A percentile compares a stretch with the other conserved stretches of the same genome.
Conservation (phyloP, 1,139 yeast genomes). For the Lodderomyces theae region DNA sequence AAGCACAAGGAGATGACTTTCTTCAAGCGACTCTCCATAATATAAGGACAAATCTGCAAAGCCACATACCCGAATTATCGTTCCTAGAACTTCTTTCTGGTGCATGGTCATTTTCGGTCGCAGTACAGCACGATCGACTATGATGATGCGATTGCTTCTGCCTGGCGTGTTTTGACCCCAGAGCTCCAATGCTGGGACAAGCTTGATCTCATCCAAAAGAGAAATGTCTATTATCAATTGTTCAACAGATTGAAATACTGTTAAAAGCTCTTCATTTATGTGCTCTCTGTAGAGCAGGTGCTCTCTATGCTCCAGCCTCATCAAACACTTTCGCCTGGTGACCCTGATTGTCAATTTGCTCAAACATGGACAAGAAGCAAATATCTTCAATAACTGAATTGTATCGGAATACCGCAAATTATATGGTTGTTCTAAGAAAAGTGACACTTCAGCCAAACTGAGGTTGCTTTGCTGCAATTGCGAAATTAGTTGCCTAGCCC, state of each 20-base stretch:
- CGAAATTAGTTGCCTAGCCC: not conserved
- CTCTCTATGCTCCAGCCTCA: slow-evolving; percentile 8
- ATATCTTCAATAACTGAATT: slow-evolving; percentile 15
- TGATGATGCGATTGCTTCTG: not conserved
- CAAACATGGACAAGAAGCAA: slow-evolving; percentile 13
- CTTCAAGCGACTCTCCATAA: slow-evolving; percentile 33
- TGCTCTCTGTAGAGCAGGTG: slow-evolving; percentile 12
- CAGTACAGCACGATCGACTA: slow-evolving; percentile 21
- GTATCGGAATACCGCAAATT: slow-evolving; percentile 15
- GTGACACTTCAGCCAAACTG: slow-evolving; percentile 8
- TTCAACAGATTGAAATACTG: slow-evolving; percentile 9
- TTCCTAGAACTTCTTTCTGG: slow-evolving; percentile 14
- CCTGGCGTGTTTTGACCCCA: not conserved
- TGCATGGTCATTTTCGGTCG: slow-evolving; percentile 16
- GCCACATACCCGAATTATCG: slow-evolving; percentile 14
- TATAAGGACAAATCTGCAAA: slow-evolving; percentile 20
- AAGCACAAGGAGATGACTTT: slow-evolving; percentile 27
- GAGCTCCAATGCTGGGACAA: slow-evolving; percentile 6
- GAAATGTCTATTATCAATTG: slow-evolving; percentile 16
- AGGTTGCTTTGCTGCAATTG: not conserved
- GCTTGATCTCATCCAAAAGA: slow-evolving; percentile 13
- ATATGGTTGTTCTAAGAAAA: slow-evolving; percentile 11
- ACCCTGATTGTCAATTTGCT: slow-evolving; percentile 17
- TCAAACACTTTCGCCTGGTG: slow-evolving; percentile 14
- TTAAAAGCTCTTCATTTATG: slow-evolving; percentile 12